phyloP scores from a whole-genome alignment of 2,329 filamentous ascomycete species.

The Stemphylium vesicarium region DNA sequence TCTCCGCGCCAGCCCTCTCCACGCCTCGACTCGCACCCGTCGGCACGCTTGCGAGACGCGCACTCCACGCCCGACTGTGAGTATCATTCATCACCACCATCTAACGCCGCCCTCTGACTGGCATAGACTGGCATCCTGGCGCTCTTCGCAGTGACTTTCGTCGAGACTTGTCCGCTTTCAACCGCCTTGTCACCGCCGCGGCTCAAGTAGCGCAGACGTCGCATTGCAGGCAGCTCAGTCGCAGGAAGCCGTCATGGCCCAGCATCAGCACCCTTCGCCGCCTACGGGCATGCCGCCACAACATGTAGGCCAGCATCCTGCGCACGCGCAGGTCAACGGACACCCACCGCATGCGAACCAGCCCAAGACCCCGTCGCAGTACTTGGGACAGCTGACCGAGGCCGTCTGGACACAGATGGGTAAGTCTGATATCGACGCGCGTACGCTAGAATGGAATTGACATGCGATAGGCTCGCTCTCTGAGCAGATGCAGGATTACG shows the following conservation, averaged over 20 bases:
- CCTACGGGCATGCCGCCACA: slow-evolving; percentile 74
- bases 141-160: neutral
- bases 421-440: slow-evolving; percentile 55
- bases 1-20: slow-evolving; percentile 33
- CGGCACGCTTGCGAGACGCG: slow-evolving; percentile 21
- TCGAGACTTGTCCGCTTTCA: slow-evolving; percentile 9
- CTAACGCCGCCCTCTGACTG: slow-evolving; percentile 2
- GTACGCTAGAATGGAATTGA: slow-evolving; percentile 20
- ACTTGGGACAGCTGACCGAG: slow-evolving; percentile 81
- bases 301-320: slow-evolving; percentile 70
- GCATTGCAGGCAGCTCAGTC: slow-evolving; percentile 14
- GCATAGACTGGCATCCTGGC: slow-evolving; percentile 1
- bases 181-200: slow-evolving; percentile 17
- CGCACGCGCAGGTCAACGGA: slow-evolving; percentile 63
- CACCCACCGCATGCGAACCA: slow-evolving; percentile 63
- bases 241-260: slow-evolving; percentile 60
- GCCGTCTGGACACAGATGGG: slow-evolving; percentile 90
- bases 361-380: slow-evolving; percentile 71
- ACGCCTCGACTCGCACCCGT: slow-evolving; percentile 27
- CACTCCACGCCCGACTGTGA: slow-evolving; percentile 17
- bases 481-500: slow-evolving; percentile 85
- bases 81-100: slow-evolving; percentile 7
- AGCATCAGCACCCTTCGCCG: slow-evolving; percentile 79
- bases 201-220: slow-evolving; percentile 18
- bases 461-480: slow-evolving; percentile 73